Percentiles rank a stretch among this genome's conserved stretches.
These are phyloP conservation scores for Hansenula lynferdii DNA, from an alignment of 1,139 yeast genomes.

Conservation along the genomic window DNA sequence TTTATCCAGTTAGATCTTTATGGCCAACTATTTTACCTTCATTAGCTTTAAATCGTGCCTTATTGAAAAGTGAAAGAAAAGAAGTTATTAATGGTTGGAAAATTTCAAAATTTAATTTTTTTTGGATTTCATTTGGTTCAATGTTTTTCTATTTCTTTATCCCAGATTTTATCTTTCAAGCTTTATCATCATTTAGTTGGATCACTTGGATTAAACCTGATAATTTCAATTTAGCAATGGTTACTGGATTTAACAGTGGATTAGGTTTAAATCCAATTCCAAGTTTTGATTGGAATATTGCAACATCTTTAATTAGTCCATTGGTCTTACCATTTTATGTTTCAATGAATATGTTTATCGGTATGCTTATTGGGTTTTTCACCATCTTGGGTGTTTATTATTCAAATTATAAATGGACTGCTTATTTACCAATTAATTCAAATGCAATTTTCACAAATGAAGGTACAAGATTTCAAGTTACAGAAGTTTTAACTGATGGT, in stretches of 20 bases:
- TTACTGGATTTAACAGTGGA: conserved; percentile 49
- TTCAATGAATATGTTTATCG: conserved; percentile 43
- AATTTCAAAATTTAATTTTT: conserved; percentile 40
- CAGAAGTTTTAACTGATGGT: conserved; percentile 13
- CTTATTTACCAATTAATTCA: conserved; percentile 44
- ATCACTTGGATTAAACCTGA: conserved; percentile 58
- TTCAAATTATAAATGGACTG: conserved; percentile 46
- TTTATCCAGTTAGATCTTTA: conserved; percentile 50
- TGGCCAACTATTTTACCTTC: conserved; percentile 57
- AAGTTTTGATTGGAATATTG: conserved; percentile 49
- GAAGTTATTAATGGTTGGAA: conserved; percentile 48
- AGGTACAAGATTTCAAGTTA: conserved; percentile 34
- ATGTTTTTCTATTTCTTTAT: conserved; percentile 53
- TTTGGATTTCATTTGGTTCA: conserved; percentile 31
- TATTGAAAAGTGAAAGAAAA: conserved; percentile 37
- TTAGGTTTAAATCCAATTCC: conserved; percentile 53
- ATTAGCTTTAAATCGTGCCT: conserved; percentile 50
- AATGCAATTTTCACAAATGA: conserved; percentile 36
- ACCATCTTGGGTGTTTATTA: conserved; percentile 42
- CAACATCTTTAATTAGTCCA: conserved; percentile 55
- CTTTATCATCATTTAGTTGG: conserved; percentile 58
- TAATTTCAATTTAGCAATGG: conserved; percentile 45
- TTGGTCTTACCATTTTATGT: conserved; percentile 64
- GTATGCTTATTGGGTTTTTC: conserved; percentile 39
- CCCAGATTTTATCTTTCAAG: conserved; percentile 48